Evolutionary conservation across 2,329 filamentous ascomycete species (phyloP).

Genomic region (Madurella fahalii): DNA sequence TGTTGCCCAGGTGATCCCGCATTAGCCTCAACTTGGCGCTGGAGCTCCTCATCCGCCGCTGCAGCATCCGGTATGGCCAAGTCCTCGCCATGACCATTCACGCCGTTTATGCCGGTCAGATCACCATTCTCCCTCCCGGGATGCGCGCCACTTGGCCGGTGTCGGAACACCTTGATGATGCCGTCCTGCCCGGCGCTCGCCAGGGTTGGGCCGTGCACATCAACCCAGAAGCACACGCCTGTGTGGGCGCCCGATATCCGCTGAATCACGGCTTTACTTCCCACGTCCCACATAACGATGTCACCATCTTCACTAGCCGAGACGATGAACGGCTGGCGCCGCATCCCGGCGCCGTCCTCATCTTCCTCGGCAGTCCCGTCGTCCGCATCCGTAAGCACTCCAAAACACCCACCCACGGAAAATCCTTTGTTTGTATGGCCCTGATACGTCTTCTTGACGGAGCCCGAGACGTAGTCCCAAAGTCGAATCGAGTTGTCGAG

Average conservation of each 20-base stretch:
- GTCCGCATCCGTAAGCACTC: conserved; percentile 40
- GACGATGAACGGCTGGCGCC: conserved; percentile 57
- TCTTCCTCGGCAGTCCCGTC: conserved; percentile 20
- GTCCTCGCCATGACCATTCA: conserved; percentile 20
- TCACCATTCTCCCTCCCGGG: conserved; percentile 8
- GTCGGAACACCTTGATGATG: conserved; percentile 47
- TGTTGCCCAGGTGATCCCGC: conserved; percentile 42
- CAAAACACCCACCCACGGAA: conserved; percentile 82
- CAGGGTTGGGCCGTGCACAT: conserved; percentile 54
- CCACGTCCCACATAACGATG: conserved; percentile 86
- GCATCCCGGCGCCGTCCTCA: conserved; percentile 21
- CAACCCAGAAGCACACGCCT: conserved; percentile 63
- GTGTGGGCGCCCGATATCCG: conserved; percentile 48
- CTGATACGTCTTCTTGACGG: conserved; percentile 95
- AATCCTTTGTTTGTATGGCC: conserved; percentile 82
- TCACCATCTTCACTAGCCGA: conserved; percentile 85
- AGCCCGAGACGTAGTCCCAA: conserved; percentile 91
- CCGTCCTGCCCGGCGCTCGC: conserved; percentile 55
- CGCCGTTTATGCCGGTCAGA: conserved; percentile 7
- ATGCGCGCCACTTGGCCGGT: conserved; percentile 16
- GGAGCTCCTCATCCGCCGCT: conserved; percentile 54
- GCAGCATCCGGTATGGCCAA: conserved; percentile 28
- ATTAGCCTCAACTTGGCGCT: conserved; percentile 35
- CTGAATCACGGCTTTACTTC: conserved; percentile 78
- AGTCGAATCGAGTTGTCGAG: conserved; percentile 85